Evolutionary conservation across 2,329 filamentous ascomycete genomes (phyloP), one percentile per base, ranked within the genome.

Genomic region (Scytalidium sp.): DNA sequence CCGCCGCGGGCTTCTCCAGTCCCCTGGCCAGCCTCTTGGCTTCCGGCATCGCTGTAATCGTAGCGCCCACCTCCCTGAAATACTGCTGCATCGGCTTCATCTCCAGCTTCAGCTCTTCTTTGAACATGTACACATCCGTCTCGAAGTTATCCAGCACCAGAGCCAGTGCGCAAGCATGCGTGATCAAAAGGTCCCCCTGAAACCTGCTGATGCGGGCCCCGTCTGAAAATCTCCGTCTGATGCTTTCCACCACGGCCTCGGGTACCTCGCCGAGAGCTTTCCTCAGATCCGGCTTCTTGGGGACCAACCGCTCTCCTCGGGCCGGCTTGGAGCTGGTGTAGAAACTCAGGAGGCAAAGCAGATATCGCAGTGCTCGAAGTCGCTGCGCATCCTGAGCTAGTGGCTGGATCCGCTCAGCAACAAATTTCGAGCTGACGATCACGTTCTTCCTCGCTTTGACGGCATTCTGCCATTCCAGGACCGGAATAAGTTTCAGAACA

Each of bases 31-130:
- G 64, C 44, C 67, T 64, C 49, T 80, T 75, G 17, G 64, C 65
- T 45, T 77, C 76, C 3, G 71, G 75, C 11, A 75, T 68, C 22
- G 65, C 56, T 17, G 51, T 61, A 27, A 89, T 75, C 58, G 76
- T 81, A 23, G 85, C 88, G 19, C 90, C 90, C 56, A 94, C 84
- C 67, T 93, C 89, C 43, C 74, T 70, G 66, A 88, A 92, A 66
- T 90, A 92, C 62, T 83, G 78, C 46, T 75, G 78, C 60, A 93
- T 83, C 63, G 82, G 75, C 69, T 81, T 86, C 66, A 85, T 81
- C 57, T 91, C 87, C 50, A 92, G 61, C 62, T 80, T 79, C 52
- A 94, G 69, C 63, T 94, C 90, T 54, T 87, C 81, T 47, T 83
- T 79, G 56, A 95, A 69, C 56, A 85, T 78, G 54, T 78, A 79